Base-by-base conservation (phyloP, 495 filamentous ascomycete species). In the Talaromyces ruber region DNA sequence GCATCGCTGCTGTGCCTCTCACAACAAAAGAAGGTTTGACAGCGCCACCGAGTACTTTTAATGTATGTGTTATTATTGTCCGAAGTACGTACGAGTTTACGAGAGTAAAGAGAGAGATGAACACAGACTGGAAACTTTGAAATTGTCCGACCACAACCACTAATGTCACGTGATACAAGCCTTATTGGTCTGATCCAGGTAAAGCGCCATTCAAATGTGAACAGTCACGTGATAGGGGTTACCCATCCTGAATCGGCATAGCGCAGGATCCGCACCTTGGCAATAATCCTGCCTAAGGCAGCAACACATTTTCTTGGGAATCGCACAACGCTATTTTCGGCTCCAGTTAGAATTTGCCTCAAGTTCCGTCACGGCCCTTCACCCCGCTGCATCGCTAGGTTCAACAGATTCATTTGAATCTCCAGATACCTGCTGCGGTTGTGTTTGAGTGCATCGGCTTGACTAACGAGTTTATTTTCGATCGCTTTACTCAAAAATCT, bases 331-430 rank as follows among this genome's bases (percentile, higher is more conserved):
- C 37, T 51, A 60, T 28, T 50, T 24, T 51, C 39, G 57, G 57
- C 57, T 39, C 57, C 59, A 51, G 43, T 39, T 39, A 51, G 59
- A 60, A 51, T 60, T 60, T 52, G 59, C 59, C 59, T 60, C 43
- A 43, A 59, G 58, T 34, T 59, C 58, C 58, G 58, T 45, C 58
- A 52, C 37, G 59, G 26, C 25, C 28, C 30, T 50, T 39, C 39
- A 45, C 59, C 59, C 59, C 59, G 37, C 59, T 45, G 59, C 45
- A 60, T 60, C 59, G 59, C 58, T 37, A 59, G 58, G 25, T 21
- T 30, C 30, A 21, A 9, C 28, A 29, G 51, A 34, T 34, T 57
- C 26, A 12, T 16, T 22, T 34, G 54, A 16, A 57, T 57, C 29
- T 57, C 58, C 18, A 45, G 58, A 43, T 45, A 34, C 58, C 54